Evolutionary conservation across 164 flowering plant genomes (phyloP).

Genomic region (Pachysandra terminalis): DNA sequence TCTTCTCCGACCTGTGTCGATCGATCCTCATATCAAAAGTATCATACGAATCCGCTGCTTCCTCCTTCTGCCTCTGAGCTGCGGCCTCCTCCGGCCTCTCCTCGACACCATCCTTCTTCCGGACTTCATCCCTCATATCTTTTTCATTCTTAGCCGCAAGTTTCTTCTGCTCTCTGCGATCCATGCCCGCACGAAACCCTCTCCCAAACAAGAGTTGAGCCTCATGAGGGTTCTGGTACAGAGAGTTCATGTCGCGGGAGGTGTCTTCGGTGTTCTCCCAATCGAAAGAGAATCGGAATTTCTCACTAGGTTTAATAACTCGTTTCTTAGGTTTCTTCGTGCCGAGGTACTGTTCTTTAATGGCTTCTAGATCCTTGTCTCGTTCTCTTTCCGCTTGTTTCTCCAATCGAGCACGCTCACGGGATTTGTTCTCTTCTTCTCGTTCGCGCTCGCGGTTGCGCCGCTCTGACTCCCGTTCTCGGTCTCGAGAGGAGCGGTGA

Average conservation of each 20-base stretch:
- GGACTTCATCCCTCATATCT: slow-evolving; percentile 64
- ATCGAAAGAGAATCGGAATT: slow-evolving; percentile 88
- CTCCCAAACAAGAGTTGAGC: slow-evolving; percentile 84
- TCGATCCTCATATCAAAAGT: slow-evolving; percentile 79
- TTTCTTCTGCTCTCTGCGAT: slow-evolving; percentile 90
- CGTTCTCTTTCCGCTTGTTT: slow-evolving; percentile 52
- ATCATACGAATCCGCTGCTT: slow-evolving; percentile 68
- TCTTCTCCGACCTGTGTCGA: slow-evolving; percentile 83
- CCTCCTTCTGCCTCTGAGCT: slow-evolving; percentile 57
- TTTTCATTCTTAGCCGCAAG: slow-evolving; percentile 83
- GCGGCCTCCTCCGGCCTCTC: slow-evolving; percentile 78
- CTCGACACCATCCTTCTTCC: slow-evolving; percentile 72
- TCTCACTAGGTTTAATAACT: slow-evolving; percentile 89
- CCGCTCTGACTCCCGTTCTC: slow-evolving; percentile 38
- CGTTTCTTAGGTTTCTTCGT: slow-evolving; percentile 90
- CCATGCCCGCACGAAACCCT: slow-evolving; percentile 93
- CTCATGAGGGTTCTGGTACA: slow-evolving; percentile 94
- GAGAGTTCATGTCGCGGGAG: slow-evolving; percentile 72
- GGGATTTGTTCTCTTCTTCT: slow-evolving; percentile 49
- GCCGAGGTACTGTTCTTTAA: slow-evolving; percentile 92
- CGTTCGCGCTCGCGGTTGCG: slow-evolving; percentile 57
- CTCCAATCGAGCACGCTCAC: slow-evolving; percentile 47
- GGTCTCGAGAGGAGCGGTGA: slow-evolving; percentile 32
- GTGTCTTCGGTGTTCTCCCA: slow-evolving; percentile 98
- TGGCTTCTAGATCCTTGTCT: slow-evolving; percentile 67